Base-by-base conservation (phyloP, 768 basidiomycete genomes). In the Mycena rebaudengoi region DNA sequence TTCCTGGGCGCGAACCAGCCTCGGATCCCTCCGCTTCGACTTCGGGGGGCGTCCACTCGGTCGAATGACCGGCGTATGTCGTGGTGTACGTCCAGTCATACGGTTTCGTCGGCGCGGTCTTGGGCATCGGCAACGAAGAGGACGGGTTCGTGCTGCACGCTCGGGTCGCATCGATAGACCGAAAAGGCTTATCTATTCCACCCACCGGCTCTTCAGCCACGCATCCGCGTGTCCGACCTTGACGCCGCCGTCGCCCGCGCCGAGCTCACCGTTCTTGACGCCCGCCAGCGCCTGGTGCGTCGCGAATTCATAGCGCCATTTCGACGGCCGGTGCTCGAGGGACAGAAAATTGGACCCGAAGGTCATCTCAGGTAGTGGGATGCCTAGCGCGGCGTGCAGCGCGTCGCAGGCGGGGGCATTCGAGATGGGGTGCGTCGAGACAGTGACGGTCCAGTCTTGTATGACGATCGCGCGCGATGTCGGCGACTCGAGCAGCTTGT, bases 21-120 rank as follows among this genome's bases (percentile, higher is more conserved):
- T 64, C 66, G 10, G 65, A 67, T 2, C 23, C 13, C 33, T 21
- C 35, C 8, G 16, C 66, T n/a, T 45, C 46, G 25, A 62, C 58
- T 7, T 30, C 53, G 1, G 58, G 55, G 11, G 63, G 55, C 33
- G 60, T 59, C 63, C 63, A 67, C 18, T 57, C 56, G 20, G 56
- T 30, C 1, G 58, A 68, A 67, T 91, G 88, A 0, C 97, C 98
- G 0, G 88, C 70, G 68, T 98, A 96, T 4, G 85, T 88, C 2
- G 95, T 94, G 3, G 96, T 98, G 75, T 98, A 99, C 12, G 98
- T 99, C 98, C 98, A 99, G 73, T 99, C 98, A 75, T 94, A 98
- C 0, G 91, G 91, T 69, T 96, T 98, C 8, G 94, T 91, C 0
- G 84, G 73, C 21, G 89, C 86, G 6, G 92, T 92, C 65, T 84